A percentile compares a stretch with the other conserved stretches of the same genome.
phyloP scores from a whole-genome alignment of 257 asterid species.

The Nicotiana noctiflora region DNA sequence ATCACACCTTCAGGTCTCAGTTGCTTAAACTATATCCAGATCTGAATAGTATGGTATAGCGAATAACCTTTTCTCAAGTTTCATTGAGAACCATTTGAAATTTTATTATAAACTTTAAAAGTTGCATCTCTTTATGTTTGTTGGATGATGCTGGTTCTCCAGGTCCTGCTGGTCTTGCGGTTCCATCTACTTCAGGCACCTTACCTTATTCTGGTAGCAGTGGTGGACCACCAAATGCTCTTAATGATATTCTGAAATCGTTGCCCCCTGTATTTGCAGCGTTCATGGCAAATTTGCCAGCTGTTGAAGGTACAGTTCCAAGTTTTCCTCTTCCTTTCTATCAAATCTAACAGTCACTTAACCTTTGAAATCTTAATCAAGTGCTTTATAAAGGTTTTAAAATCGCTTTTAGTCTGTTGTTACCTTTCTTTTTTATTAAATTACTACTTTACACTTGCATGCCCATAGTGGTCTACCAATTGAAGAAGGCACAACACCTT shows the following conservation, averaged over 20 bases:
- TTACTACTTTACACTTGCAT: neutral
- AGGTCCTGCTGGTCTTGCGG: constrained; percentile 41
- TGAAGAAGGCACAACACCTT: neutral
- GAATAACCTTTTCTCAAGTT: neutral
- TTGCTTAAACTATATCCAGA: neutral
- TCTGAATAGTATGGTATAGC: neutral
- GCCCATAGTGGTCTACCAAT: neutral
- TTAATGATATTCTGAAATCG: constrained; percentile 40
- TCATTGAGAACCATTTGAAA: neutral
- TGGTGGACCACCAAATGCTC: constrained; percentile 42
- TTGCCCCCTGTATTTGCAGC: constrained; percentile 71
- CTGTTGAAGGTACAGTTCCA: constrained; percentile 62
- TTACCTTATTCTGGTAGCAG: constrained; percentile 35
- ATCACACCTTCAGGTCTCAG: neutral
- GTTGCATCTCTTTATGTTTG: neutral
- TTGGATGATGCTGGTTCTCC: constrained; percentile 8
- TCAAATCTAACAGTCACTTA: neutral
- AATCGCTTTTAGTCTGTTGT: neutral
- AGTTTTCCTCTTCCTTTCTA: neutral
- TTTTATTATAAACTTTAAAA: neutral
- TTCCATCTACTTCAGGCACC: constrained; percentile 34
- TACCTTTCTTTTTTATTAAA: neutral
- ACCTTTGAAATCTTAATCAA: neutral
- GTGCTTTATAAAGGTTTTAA: neutral
- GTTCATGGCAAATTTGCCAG: constrained; percentile 60